phyloP scores from a whole-genome alignment of 1,284 basidiomycete species.

The Pascua sp. region DNA sequence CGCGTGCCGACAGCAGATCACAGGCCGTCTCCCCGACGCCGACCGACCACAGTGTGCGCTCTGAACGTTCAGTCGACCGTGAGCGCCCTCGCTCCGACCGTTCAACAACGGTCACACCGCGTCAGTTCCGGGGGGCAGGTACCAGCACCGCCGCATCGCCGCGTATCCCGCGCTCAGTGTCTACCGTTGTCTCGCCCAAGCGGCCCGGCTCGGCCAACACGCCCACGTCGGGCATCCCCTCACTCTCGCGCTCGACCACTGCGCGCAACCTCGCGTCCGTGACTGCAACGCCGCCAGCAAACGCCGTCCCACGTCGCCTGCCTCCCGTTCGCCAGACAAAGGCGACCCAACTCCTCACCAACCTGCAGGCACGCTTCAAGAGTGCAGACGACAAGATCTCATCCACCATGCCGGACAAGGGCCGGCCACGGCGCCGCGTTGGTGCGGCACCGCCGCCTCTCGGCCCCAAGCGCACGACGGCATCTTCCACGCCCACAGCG shows the following conservation, averaged over 20 bases:
- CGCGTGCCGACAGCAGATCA: slow-evolving; percentile 18
- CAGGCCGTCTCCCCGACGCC: slow-evolving; percentile 3
- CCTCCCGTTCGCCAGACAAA: slow-evolving; percentile 14
- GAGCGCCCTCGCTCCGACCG: slow-evolving; percentile 1
- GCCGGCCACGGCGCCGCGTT: too few relatives aligned
- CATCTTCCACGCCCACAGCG: background rate
- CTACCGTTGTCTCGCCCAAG: background rate
- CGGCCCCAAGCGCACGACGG: background rate
- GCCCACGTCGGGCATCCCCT: slow-evolving; percentile 23
- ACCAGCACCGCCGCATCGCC: background rate
- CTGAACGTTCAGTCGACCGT: slow-evolving; percentile 1
- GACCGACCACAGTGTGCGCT: slow-evolving; percentile 1
- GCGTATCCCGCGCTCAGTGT: background rate
- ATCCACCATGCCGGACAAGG: too few relatives aligned
- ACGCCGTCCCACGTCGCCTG: slow-evolving; percentile 5
- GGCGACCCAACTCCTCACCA: slow-evolving; percentile 38
- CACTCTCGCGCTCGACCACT: slow-evolving; percentile 37
- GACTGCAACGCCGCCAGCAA: slow-evolving; percentile 13
- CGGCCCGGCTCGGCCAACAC: background rate
- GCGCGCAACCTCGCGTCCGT: slow-evolving; percentile 30
- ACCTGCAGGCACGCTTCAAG: slow-evolving; percentile 40
- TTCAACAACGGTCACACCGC: slow-evolving; percentile 8
- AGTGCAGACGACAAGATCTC: slow-evolving; percentile 39
- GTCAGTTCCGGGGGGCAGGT: background rate
- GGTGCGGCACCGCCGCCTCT: background rate